Evolutionary conservation across 352 stramenopile genomes (phyloP), one percentile per base, ranked within the genome.

Genomic region (Phytophthora palmivora): DNA sequence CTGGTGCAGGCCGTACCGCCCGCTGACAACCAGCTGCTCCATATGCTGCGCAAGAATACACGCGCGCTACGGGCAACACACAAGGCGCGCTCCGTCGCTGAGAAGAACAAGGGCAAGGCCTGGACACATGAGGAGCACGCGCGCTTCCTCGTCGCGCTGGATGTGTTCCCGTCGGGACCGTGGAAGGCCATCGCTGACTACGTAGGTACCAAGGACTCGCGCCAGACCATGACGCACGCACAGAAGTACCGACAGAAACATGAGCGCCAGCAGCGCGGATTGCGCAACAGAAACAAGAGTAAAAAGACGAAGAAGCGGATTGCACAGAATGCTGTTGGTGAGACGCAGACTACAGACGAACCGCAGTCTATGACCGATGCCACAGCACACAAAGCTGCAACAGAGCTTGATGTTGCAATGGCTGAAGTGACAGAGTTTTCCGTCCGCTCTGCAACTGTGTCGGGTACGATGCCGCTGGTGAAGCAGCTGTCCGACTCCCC

Each of bases 181-280:
- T 88, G 79, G 79, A 88, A 87, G 46, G 69, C 74, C 41, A 86
- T 88, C 39, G 79, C 79, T 10, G 72, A 78, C 42, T 84, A 79
- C 54, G 76, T 88, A 16, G 71, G 76, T 36, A 84, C 79, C 15
- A 84, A 85, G 60, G 83, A 88, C 67, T 80, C 94, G 32, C 94
- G 96, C 30, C 97, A 99, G 75, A 98, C 98, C 32, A 91, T 91
- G 82, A 91, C 82, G 0, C 82, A 91, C 52, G 82, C 82, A 34
- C 82, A 91, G 42, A 91, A 91, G 70, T 91, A 91, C 67, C 74
- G 82, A 14, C 82, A 91, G 68, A 91, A 91, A 74, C 78, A 81
- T 50, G 78, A 85, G 53, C 71, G 78, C 4, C 74, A 74, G n/a
- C 59, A 76, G 64, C 78, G 78, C 8, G 76, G 78, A 0, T 66